Base-by-base conservation (phyloP, 1,284 basidiomycete genomes). In the Ceratobasidium sp. region DNA sequence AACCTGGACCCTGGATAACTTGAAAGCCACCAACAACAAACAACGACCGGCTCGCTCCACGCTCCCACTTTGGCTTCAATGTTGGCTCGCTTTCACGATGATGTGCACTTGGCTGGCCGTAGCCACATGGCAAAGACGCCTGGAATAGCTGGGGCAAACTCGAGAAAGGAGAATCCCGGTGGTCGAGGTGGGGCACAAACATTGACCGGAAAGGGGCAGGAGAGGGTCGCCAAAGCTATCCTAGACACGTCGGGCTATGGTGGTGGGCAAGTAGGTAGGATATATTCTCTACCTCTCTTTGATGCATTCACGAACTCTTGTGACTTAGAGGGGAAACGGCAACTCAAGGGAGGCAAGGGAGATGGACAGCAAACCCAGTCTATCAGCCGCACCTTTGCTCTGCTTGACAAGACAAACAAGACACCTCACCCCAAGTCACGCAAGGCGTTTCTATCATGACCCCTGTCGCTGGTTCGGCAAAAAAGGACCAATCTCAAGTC, bases 371-470 rank as follows among this genome's bases (percentile, higher is more conserved):
- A 54, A 32, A 40, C 62, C 35, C 64, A 68, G 20, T 68, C 64
- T 13, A 55, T 68, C n/a, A 68, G 64, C 17, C 50, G 52, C 6
- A 42, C 64, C 20, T 68, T 68, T 47, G 64, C 52, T 15, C 65
- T 72, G 32, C 49, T 69, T 17, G 71, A 72, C 53, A 72, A 72
- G 53, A 72, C 71, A 8, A 72, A 72, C 52, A 72, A 70, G 45
- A 72, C 71, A 20, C 71, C 71, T 3, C 64, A 68, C 17, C 52
- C 52, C 29, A 68, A 68, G 22, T 68, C 64, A 22, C 64, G 64
- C 64, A 68, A 68, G 29, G 52, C 52, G 64, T 68, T 22, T 68
- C 64, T 3, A 68, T 55, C 25, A 68, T 68, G 64, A 68, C 64
- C 5, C 64, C 64, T 47, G 64, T 68, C 13, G 64, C 64, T 47